These are phyloP conservation scores for Chrysoporthe deuterocubensis DNA, from an alignment of 2,329 filamentous ascomycete genomes.

Conservation along the genomic window DNA sequence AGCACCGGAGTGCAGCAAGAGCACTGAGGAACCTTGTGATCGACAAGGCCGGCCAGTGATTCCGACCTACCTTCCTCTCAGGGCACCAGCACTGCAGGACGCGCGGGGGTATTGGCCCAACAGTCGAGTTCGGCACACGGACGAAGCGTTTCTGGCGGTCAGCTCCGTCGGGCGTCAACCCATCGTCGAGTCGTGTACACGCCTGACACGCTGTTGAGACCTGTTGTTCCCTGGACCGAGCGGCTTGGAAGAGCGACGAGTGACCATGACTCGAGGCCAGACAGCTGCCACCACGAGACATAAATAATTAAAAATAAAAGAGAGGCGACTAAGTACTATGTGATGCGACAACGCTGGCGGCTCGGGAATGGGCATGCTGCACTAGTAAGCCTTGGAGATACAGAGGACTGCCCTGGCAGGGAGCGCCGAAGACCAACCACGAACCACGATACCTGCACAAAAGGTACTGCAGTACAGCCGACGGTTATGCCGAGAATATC, in stretches of 20 bases:
- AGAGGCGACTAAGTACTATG: not conserved
- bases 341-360: not conserved
- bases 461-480: constrained; percentile 26
- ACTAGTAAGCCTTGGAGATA: not conserved
- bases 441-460: constrained; percentile 13
- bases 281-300: not conserved
- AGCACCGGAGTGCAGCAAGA: not conserved
- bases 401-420: not conserved
- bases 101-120: not conserved
- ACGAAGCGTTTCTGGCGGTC: constrained; percentile 16
- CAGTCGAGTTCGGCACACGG: not conserved
- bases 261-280: constrained; percentile 7
- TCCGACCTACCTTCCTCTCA: constrained; percentile 11
- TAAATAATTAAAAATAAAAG: not conserved
- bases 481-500: constrained; percentile 29
- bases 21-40: not conserved
- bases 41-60: constrained; percentile 2
- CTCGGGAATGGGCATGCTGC: not conserved
- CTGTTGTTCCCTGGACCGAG: constrained; percentile 5
- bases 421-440: not conserved
- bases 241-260: constrained; percentile 2
- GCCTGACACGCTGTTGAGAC: constrained; percentile 18
- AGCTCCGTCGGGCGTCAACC: constrained; percentile 10
- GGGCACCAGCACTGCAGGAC: not conserved
- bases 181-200: constrained; percentile 20